These are phyloP conservation scores for Schwanniomyces vanrijiae DNA, from an alignment of 805 yeast genomes.

Conservation along the genomic window DNA sequence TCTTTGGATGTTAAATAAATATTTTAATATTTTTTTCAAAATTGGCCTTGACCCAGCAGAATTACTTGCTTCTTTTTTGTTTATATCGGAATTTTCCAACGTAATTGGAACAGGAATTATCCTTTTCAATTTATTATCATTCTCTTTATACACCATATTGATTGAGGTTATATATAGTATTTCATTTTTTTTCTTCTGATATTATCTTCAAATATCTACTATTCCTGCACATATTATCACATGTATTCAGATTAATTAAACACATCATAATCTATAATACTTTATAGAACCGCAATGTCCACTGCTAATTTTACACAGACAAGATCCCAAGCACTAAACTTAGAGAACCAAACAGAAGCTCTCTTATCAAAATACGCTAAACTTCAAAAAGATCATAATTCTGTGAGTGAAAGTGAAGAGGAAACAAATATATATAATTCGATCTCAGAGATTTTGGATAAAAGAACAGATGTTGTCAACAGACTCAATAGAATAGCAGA, in stretches of 20 bases:
- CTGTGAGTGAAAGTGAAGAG: constrained; percentile 22
- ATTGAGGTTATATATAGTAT: background rate
- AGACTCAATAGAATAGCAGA: constrained; percentile 56
- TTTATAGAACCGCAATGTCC: constrained; percentile 16
- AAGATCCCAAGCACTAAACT: constrained; percentile 63
- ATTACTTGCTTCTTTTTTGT: background rate
- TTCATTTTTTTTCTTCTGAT: background rate
- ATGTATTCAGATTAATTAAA: background rate
- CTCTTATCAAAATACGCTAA: constrained; percentile 43
- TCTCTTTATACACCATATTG: background rate
- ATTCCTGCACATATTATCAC: background rate
- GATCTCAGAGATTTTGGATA: constrained; percentile 25
- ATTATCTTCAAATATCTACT: background rate
- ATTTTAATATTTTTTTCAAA: constrained; percentile 10
- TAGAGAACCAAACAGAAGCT: constrained; percentile 71
- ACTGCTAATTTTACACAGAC: constrained; percentile 62
- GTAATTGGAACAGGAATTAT: constrained; percentile 2
- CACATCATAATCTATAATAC: background rate
- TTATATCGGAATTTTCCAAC: background rate
- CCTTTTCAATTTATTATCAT: background rate
- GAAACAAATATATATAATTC: constrained; percentile 20
- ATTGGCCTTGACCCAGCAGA: background rate
- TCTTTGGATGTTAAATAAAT: constrained; percentile 44
- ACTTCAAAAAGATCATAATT: constrained; percentile 21
- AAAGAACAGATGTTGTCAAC: constrained; percentile 53